phyloP scores from a whole-genome alignment of 306 rosid genomes.

The Quercus suber region DNA sequence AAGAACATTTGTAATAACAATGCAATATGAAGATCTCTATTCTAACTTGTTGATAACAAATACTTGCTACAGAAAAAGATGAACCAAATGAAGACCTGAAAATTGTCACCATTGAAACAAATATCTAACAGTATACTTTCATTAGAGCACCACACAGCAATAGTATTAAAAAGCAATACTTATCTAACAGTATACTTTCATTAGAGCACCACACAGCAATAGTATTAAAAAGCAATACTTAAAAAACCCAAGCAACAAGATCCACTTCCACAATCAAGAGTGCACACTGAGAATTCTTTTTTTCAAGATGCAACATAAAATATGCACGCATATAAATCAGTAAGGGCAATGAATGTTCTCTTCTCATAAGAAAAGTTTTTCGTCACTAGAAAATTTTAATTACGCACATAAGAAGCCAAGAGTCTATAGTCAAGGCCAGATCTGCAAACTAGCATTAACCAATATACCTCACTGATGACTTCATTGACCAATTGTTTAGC shows the following conservation, averaged over 20 bases:
- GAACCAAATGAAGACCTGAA: neutral
- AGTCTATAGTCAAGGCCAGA: conserved; percentile 21
- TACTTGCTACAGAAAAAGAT: neutral
- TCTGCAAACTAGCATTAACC: conserved; percentile 19
- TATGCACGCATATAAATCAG: neutral
- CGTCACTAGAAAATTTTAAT: conserved; percentile 3
- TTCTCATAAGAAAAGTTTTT: neutral
- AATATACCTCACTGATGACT: conserved; percentile 85
- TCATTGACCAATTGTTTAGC: conserved; percentile 84
- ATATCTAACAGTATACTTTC: no score
- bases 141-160: no score
- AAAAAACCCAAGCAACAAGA: neutral
- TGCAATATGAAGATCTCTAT: neutral
- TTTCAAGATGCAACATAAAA: neutral
- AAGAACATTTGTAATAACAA: neutral
- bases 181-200: no score
- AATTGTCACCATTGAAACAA: no score
- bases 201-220: no score
- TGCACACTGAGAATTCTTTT: neutral
- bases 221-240: no score
- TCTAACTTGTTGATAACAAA: neutral
- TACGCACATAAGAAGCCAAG: conserved; percentile 24
- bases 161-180: no score
- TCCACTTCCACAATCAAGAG: no score
- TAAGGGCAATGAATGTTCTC: neutral